Base-by-base conservation (phyloP, 2,329 filamentous ascomycete species). In the Phialophora expanda region DNA sequence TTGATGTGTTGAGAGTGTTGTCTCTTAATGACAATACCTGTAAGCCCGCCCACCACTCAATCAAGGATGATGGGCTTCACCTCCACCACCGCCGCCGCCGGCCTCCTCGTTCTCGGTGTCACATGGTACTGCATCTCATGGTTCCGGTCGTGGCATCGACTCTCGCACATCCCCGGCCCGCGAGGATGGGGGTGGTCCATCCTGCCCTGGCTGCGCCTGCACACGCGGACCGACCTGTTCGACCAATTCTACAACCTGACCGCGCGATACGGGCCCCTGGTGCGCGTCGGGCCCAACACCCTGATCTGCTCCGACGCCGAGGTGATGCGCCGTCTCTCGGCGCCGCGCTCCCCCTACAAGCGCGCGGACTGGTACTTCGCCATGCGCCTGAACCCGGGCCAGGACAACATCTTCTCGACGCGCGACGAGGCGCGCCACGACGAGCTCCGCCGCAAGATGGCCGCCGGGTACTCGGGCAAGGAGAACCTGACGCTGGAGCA, bases 131-230 rank as follows among this genome's bases (percentile, higher is more conserved):
- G 50, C 9, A 20, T 46, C 26, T 46, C 56, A 8, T 65, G 56
- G 46, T 26, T 61, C 3, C 24, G 53, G 8, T 32, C 56, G 12
- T 65, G 56, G 46, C 30, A 48, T 9, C 56, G 48, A 17, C 56
- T 61, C 32, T 55, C 46, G 22, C 62, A 65, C 20, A 65, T 65
- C 24, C 62, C 62, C 9, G 62, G 56, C 11, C 62, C 62, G 9
- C 32, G n/a, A 20, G 17, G 34, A 8, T 65, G 56, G 56, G 62
- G 46, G 4, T 46, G 58, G 20, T 53, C 34, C 8, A 48, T 65
- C 28, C 3, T 44, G 2, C 62, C 62, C 14, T 56, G 46, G 26
- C 38, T 65, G 28, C 44, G 38, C 11, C 44, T 65, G 14, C 62
- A 65, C 32, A 51, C 44, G 8, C 28, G 32, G 28, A 48, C 53